Evolutionary conservation across 2,329 filamentous ascomycete genomes (phyloP).

Genomic region (Talaromyces sp.): DNA sequence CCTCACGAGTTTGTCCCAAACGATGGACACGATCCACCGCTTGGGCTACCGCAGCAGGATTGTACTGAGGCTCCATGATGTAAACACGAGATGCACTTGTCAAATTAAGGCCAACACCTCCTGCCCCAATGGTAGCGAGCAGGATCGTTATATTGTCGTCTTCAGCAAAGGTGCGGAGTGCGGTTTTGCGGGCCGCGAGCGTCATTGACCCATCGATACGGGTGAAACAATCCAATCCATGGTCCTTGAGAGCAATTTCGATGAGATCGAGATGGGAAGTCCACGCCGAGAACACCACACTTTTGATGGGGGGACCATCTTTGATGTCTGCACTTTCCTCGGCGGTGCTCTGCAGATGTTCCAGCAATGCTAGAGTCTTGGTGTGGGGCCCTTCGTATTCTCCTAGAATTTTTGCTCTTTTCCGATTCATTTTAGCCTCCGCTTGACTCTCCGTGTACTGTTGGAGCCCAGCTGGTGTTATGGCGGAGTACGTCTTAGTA

Average conservation of each 20-base stretch:
- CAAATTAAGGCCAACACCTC: slow-evolving; percentile 85
- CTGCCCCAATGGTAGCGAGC: slow-evolving; percentile 86
- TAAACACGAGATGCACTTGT: slow-evolving; percentile 83
- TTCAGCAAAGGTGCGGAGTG: slow-evolving; percentile 73
- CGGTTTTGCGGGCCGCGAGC: slow-evolving; percentile 66
- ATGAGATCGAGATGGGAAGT: slow-evolving; percentile 92
- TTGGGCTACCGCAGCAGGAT: slow-evolving; percentile 90
- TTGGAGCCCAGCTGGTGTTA: slow-evolving; percentile 58
- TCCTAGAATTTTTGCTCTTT: slow-evolving; percentile 58
- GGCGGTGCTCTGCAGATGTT: slow-evolving; percentile 65
- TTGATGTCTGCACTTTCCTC: slow-evolving; percentile 49
- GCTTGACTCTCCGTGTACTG: slow-evolving; percentile 54
- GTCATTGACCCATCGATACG: slow-evolving; percentile 92
- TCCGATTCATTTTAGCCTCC: slow-evolving; percentile 51
- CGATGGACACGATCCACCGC: slow-evolving; percentile 91
- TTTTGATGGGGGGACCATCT: slow-evolving; percentile 69
- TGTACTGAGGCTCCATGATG: slow-evolving; percentile 98
- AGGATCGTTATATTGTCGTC: slow-evolving; percentile 71
- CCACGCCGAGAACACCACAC: slow-evolving; percentile 95
- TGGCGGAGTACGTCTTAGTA: slow-evolving; percentile 61
- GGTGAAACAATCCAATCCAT: slow-evolving; percentile 54
- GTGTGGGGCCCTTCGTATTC: slow-evolving; percentile 83
- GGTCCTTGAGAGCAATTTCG: slow-evolving; percentile 67
- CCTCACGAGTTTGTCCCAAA: slow-evolving; percentile 81
- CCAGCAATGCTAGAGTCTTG: slow-evolving; percentile 78